phyloP scores from a whole-genome alignment of 805 yeast genomes.

The Candida michaelii region DNA sequence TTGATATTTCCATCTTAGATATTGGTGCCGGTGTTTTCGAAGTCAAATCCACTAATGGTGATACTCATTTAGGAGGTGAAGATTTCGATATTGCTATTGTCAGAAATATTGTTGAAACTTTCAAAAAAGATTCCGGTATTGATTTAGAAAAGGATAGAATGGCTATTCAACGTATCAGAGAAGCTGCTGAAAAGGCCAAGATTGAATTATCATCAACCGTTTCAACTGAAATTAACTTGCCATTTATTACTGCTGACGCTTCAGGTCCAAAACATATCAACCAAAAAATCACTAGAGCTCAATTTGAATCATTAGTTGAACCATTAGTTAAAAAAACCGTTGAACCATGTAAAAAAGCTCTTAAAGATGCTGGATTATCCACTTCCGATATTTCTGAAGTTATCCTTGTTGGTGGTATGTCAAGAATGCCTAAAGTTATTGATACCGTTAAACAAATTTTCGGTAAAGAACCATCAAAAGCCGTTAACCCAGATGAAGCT shows the following conservation, averaged over 20 bases:
- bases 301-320: conserved; percentile 65
- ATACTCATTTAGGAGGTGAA: conserved; percentile 91
- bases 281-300: conserved; percentile 65
- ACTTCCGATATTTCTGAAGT: conserved; percentile 73
- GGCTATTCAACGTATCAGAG: conserved; percentile 85
- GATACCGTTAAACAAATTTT: conserved; percentile 75
- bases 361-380: conserved; percentile 73
- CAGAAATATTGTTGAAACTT: conserved; percentile 75
- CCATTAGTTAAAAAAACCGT: conserved; percentile 70
- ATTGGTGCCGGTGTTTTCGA: conserved; percentile 97
- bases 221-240: conserved; percentile 73
- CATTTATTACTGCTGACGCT: conserved; percentile 86
- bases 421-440: conserved; percentile 86
- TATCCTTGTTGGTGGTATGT: conserved; percentile 88
- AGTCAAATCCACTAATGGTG: conserved; percentile 97
- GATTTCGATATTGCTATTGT: conserved; percentile 86
- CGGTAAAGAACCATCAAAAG: conserved; percentile 81
- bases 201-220: conserved; percentile 77
- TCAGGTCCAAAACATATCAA: conserved; percentile 78
- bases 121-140: conserved; percentile 71
- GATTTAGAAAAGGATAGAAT: conserved; percentile 64
- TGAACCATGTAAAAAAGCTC: conserved; percentile 76
- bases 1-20: conserved; percentile 94
- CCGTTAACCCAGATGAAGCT: conserved; percentile 94
- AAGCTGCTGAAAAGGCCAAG: conserved; percentile 89